Base-by-base conservation (phyloP, 176 grass and related monocot genomes). In the Musa troglodytarum region DNA sequence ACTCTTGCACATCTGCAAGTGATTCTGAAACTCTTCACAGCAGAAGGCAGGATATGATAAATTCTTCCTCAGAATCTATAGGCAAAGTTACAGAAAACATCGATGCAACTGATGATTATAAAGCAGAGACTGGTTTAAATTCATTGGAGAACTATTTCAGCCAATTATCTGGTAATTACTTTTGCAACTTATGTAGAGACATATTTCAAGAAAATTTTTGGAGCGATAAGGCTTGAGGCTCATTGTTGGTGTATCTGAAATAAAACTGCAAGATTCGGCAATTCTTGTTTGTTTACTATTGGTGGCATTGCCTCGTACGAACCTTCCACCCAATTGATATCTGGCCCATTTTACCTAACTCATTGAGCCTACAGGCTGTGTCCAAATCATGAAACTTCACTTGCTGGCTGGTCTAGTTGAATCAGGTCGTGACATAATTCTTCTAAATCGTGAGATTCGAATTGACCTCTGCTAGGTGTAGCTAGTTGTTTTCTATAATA, bases 81-180 rank as follows among this genome's bases (percentile, higher is more conserved):
- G 69, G 54, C 43, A 58, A 68, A 75, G 59, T 15, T 12, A 76
- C 15, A 75, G 74, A 75, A 65, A 53, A n/a, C 61, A 84, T 14
- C 52, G 56, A 81, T 52, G 16, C 17, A 65, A 57, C 14, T 71
- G 63, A 23, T n/a, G 50, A 68, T 71, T 58, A n/a, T 22, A 72
- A 76, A 61, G 50, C 73, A 49, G 78, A 54, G 65, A 82, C 69
- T 17, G 81, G 56, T 28, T 29, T 76, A 13, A 53, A 16, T 71
- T 82, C 71, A 12, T 76, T 76, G 55, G 71, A 82, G 51, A n/a
- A 82, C 15, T 69, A 81, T 51, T 84, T 81, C 51, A 49, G 13
- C 23, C 74, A 76, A 68, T 70, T 68, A 84, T 71, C 65, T 72
- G 79, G 82, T 89, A 78, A 68, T 53, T 53, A 65, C 16, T 57